A percentile compares a stretch with the other conserved stretches of the same genome.
These are phyloP conservation scores for Melampsora occidentalis DNA, from an alignment of 1,284 basidiomycete species.

Conservation along the genomic window DNA sequence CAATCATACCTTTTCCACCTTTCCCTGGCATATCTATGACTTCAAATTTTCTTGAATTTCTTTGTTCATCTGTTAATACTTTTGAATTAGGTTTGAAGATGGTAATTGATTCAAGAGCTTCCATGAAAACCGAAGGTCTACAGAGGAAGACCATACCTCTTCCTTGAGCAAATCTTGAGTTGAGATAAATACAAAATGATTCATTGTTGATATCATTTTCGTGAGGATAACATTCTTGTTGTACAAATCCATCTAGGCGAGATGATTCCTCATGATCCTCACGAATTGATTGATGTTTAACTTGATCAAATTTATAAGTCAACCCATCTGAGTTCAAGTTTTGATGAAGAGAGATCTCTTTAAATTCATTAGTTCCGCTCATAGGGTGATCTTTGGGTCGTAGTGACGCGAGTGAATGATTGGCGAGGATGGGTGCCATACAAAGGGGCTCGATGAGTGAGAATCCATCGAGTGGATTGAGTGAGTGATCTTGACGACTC, in stretches of 20 bases:
- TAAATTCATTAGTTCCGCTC: too few relatives aligned
- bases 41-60: neutral
- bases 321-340: neutral
- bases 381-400: too few relatives aligned
- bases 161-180: neutral
- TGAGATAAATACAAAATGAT: constrained; percentile 2
- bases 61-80: neutral
- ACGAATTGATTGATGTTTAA: neutral
- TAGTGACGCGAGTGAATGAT: too few relatives aligned
- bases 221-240: constrained; percentile 1
- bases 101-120: neutral
- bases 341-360: too few relatives aligned
- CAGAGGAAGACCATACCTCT: neutral
- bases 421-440: too few relatives aligned
- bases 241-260: neutral
- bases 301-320: neutral
- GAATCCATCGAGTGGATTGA: too few relatives aligned
- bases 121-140: neutral
- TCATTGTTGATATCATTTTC: neutral
- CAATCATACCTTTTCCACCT: neutral
- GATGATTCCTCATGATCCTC: neutral
- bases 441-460: too few relatives aligned
- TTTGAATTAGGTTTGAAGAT: neutral
- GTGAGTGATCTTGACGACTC: too few relatives aligned
- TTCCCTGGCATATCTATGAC: neutral